Evolutionary conservation across 441 rosid species (phyloP).

Genomic region (Euphorbia celastroides): DNA sequence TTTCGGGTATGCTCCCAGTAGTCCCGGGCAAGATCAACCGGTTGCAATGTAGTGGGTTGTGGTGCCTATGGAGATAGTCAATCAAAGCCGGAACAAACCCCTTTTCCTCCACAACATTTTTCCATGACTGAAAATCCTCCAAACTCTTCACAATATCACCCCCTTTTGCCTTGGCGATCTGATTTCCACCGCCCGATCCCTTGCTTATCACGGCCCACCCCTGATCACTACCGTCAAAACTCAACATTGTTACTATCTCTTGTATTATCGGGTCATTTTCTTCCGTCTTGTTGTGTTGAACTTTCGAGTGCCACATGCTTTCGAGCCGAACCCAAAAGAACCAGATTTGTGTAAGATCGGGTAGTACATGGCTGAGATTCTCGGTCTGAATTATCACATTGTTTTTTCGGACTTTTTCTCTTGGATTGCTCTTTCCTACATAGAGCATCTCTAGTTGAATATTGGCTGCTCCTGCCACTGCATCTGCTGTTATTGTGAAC

Average conservation of each 20-base stretch:
- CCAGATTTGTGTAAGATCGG: constrained; percentile 47
- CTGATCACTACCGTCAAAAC: constrained; percentile 54
- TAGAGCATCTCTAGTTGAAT: constrained; percentile 57
- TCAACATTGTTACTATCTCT: constrained; percentile 55
- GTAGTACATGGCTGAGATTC: constrained; percentile 39
- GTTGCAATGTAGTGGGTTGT: constrained; percentile 59
- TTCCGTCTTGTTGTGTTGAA: constrained; percentile 30
- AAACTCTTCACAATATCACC: constrained; percentile 32
- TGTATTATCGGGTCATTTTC: constrained; percentile 50
- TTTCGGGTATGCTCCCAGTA: constrained; percentile 46
- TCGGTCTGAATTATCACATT: constrained; percentile 30
- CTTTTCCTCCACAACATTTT: constrained; percentile 17
- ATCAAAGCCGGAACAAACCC: constrained; percentile 47
- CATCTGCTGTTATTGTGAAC: constrained; percentile 33
- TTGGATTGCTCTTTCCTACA: constrained; percentile 71
- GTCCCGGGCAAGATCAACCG: constrained; percentile 49
- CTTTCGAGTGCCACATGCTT: constrained; percentile 78
- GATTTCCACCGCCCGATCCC: constrained; percentile 22
- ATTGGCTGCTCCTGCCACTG: constrained; percentile 38
- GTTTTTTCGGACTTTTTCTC: constrained; percentile 43
- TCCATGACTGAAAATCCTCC: constrained; percentile 38
- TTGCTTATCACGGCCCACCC: constrained; percentile 66
- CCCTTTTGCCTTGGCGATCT: constrained; percentile 52
- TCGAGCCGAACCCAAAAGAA: constrained; percentile 75
- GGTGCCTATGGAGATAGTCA: constrained; percentile 41